Conservation (phyloP, 257 asterid species). For the Solanum appendiculatum region DNA sequence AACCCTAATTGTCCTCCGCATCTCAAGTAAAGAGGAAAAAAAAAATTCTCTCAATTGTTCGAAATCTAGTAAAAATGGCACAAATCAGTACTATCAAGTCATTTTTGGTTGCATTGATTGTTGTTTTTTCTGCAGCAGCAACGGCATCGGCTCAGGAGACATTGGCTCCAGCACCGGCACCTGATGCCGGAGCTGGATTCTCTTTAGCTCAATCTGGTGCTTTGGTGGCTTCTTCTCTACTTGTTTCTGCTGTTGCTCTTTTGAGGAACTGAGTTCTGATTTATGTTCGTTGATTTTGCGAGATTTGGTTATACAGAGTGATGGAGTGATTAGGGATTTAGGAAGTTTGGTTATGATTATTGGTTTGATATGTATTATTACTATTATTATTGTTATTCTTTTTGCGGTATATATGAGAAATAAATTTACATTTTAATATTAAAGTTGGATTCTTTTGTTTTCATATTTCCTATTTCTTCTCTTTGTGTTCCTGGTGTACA, state of each 20-base stretch:
- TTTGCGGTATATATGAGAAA: background rate
- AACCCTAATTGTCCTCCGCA: background rate
- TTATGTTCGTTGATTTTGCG: background rate
- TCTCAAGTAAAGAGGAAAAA: background rate
- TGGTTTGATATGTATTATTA: background rate
- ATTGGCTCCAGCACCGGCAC: slow-evolving; percentile 11
- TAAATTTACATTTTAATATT: background rate
- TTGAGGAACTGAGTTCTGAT: slow-evolving; percentile 11
- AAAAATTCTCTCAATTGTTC: background rate
- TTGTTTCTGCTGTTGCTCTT: slow-evolving; percentile 9
- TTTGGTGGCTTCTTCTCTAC: slow-evolving; percentile 6
- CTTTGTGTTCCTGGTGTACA: background rate
- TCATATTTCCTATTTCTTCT: background rate
- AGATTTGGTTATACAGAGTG: background rate
- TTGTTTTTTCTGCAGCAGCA: background rate
- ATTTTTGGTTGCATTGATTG: background rate
- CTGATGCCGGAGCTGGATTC: slow-evolving; percentile 22
- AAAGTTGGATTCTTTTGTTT: background rate
- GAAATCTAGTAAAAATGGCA: slow-evolving; percentile 7
- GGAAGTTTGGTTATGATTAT: background rate
- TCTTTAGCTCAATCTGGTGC: slow-evolving; percentile 14
- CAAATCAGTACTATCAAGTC: slow-evolving; percentile 8
- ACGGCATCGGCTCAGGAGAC: slow-evolving; percentile 11
- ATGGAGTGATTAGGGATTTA: background rate
- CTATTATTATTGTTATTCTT: background rate